Conservation (phyloP, 768 basidiomycete genomes). For the Mycena indigotica region DNA sequence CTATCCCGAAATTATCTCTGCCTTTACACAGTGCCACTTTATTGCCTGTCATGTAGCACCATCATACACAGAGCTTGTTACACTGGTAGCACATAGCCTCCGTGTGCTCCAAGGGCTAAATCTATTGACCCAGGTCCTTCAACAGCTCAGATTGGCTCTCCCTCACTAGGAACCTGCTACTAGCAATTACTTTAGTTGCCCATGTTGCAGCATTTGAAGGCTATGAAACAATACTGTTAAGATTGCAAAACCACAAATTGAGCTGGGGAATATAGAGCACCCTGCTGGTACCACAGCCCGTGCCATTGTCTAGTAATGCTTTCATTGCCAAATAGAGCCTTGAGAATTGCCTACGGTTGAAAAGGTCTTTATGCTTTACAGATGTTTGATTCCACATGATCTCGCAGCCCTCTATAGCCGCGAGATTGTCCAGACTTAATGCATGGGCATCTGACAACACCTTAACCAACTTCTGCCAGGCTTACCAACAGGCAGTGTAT, state of each 20-base stretch:
- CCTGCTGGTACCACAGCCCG: too few relatives aligned
- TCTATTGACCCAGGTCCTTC: not conserved
- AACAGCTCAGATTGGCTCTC: not conserved
- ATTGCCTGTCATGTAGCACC: conserved; percentile 9
- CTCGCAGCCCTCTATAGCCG: too few relatives aligned
- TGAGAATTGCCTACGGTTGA: too few relatives aligned
- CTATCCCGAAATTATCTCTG: not conserved
- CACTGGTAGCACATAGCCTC: not conserved
- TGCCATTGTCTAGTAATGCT: too few relatives aligned
- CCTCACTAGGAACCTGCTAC: conserved; percentile 1
- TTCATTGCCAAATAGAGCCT: too few relatives aligned
- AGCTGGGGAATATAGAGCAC: too few relatives aligned
- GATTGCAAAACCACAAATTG: not conserved
- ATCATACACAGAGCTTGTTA: not conserved
- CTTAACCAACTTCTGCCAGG: too few relatives aligned
- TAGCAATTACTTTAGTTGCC: conserved; percentile 4
- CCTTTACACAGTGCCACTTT: not conserved
- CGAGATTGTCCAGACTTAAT: too few relatives aligned
- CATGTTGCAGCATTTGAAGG: conserved; percentile 5
- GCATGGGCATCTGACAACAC: too few relatives aligned
- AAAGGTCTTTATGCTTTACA: too few relatives aligned
- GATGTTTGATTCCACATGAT: too few relatives aligned
- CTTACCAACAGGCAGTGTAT: too few relatives aligned
- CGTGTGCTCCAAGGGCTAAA: not conserved
- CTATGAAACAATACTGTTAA: not conserved